Evolutionary conservation across 495 filamentous ascomycete species (phyloP), one percentile per base, ranked within the genome.

Genomic region (Sphaerosporella brunnea): DNA sequence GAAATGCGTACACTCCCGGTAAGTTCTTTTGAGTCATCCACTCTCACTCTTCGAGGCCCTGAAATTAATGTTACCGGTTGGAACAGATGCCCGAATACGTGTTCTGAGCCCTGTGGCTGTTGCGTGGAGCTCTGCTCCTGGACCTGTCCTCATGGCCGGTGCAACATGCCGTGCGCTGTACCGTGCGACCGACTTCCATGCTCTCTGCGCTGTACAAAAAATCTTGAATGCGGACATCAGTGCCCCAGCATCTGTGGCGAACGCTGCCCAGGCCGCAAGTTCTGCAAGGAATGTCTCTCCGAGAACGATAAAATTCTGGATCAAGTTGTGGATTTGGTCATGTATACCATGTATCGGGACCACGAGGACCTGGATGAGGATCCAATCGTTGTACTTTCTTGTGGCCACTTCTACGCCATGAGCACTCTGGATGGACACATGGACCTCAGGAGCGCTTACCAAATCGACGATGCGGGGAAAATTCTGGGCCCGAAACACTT

Each of bases 211-310:
- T 90, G 83, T 47, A 55, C 65, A 1, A 63, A 69, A 26, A 19
- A 41, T 0, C 62, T 88, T 0, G 19, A 16, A 0, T 92, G 83
- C 53, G 78, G 79, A 0, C 79, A 84, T 54, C 73, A 66, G 62
- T 79, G 75, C 54, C 81, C 81, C 1, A 75, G 72, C 0, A 53
- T 81, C 9, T 83, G 78, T 49, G 78, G 80, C 1, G 80, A 86
- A 51, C 41, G 43, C 0, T 87, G 79, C 51, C 80, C 79, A 5
- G 21, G 57, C 3, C 39, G 37, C 1, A 51, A 56, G n/a, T 74
- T 66, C 38, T 85, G 81, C 53, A 75, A 79, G 53, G 46, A 57
- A 0, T 82, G 77, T n/a, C n/a, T n/a, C 48, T 66, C 59, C 0
- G 46, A 50, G 11, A 53, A 65, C 2, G 55, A 66, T 0, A n/a